These are phyloP conservation scores for Sphaerulina vaccinii DNA, from an alignment of 2,329 filamentous ascomycete genomes.

Conservation along the genomic window DNA sequence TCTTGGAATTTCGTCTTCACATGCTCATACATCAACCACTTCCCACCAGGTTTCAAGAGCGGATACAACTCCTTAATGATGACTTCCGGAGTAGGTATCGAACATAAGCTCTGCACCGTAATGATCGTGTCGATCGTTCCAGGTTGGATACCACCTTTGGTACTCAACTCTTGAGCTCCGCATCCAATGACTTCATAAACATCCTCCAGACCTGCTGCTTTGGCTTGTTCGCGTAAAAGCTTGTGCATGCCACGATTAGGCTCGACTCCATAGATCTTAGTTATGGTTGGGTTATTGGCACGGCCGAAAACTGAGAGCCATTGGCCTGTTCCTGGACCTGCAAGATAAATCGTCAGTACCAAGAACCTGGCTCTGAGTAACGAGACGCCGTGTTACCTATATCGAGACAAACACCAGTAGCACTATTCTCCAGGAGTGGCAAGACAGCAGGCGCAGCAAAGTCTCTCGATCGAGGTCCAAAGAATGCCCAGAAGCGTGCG, in stretches of 20 bases:
- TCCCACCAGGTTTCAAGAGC: constrained; percentile 60
- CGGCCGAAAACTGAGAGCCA: constrained; percentile 57
- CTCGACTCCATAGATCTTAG: constrained; percentile 61
- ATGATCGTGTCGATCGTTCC: constrained; percentile 60
- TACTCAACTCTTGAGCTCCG: constrained; percentile 59
- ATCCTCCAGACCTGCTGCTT: constrained; percentile 54
- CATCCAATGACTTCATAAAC: constrained; percentile 63
- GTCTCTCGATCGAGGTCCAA: constrained; percentile 53
- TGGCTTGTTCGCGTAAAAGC: constrained; percentile 49
- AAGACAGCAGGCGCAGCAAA: constrained; percentile 47
- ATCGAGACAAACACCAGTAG: constrained; percentile 58
- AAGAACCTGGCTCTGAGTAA: too few relatives aligned
- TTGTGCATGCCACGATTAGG: constrained; percentile 58
- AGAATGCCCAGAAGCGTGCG: constrained; percentile 58
- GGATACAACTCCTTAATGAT: constrained; percentile 58
- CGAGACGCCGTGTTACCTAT: too few relatives aligned
- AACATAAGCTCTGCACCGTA: constrained; percentile 62
- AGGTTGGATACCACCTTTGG: constrained; percentile 47
- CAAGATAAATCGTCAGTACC: too few relatives aligned
- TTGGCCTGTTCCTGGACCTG: constrained; percentile 57
- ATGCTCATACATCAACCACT: constrained; percentile 65
- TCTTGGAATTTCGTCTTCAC: constrained; percentile 44
- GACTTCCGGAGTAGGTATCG: constrained; percentile 59
- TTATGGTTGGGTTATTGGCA: constrained; percentile 34
- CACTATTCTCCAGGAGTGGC: constrained; percentile 53